Percentiles rank a stretch among this genome's conserved stretches.
These are phyloP conservation scores for Lentinula novae-zelandiae DNA, from an alignment of 1,284 basidiomycete genomes.

Conservation along the genomic window DNA sequence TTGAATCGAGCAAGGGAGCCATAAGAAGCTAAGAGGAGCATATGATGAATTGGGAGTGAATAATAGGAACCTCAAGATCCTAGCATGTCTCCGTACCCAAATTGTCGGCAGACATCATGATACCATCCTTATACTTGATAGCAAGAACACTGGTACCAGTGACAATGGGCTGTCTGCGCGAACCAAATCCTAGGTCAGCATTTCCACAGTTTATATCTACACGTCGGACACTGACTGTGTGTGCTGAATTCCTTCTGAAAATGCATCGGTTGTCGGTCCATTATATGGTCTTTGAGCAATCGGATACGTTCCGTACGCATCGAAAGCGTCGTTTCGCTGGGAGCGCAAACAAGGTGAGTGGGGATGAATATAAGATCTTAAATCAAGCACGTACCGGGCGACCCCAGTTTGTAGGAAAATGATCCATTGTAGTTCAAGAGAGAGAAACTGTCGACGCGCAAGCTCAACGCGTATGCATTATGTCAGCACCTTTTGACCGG, in stretches of 20 bases:
- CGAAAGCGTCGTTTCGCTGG: slow-evolving; percentile 69
- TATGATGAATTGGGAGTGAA: background rate
- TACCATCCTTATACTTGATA: slow-evolving; percentile 91
- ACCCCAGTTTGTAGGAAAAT: slow-evolving; percentile 80
- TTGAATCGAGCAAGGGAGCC: slow-evolving; percentile 97
- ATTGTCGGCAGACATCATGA: slow-evolving; percentile 99
- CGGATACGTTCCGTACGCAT: slow-evolving; percentile 73
- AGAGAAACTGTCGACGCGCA: background rate
- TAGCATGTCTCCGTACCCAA: slow-evolving; percentile 57
- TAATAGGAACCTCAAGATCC: background rate
- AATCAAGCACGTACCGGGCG: slow-evolving; percentile 50
- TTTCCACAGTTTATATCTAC: background rate
- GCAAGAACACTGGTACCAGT: slow-evolving; percentile 96
- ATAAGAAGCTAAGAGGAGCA: slow-evolving; percentile 73
- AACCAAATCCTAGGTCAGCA: background rate
- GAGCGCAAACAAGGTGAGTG: background rate
- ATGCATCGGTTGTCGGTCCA: slow-evolving; percentile 48
- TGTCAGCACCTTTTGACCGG: background rate
- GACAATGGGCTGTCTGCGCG: slow-evolving; percentile 85
- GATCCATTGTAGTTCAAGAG: slow-evolving; percentile 51
- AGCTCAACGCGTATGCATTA: slow-evolving; percentile 10
- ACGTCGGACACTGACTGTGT: slow-evolving; percentile 60
- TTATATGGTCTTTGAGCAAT: slow-evolving; percentile 57
- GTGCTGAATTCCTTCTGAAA: slow-evolving; percentile 62
- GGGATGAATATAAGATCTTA: background rate